Evolutionary conservation across 164 flowering plant species (phyloP).

Genomic region (Umbilicus rupestris): DNA sequence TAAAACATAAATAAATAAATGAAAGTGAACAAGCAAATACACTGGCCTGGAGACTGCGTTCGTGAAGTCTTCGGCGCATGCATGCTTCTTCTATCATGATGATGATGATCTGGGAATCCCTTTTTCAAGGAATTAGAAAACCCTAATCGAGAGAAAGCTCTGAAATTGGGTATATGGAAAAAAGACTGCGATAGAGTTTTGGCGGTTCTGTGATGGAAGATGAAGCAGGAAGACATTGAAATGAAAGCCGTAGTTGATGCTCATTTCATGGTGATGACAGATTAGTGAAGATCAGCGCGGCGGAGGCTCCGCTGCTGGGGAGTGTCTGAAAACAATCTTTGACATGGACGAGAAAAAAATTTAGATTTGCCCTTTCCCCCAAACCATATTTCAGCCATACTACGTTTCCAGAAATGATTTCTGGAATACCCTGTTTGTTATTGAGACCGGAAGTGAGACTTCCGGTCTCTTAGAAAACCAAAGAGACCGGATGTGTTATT

Average conservation of each 20-base stretch:
- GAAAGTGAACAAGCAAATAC: background rate
- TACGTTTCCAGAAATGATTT: too few relatives aligned
- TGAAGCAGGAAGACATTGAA: background rate
- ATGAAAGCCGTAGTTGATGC: background rate
- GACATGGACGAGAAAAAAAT: too few relatives aligned
- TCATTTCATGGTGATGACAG: conserved; percentile 5
- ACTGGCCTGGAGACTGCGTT: conserved; percentile 14
- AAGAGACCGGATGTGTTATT: too few relatives aligned
- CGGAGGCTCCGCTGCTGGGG: too few relatives aligned
- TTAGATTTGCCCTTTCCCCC: too few relatives aligned
- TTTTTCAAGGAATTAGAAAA: conserved; percentile 11
- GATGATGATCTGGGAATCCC: background rate
- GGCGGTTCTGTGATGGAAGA: background rate
- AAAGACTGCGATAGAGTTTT: conserved; percentile 12
- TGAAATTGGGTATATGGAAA: conserved; percentile 9
- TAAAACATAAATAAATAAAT: background rate
- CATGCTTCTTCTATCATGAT: background rate
- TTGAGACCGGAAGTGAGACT: too few relatives aligned
- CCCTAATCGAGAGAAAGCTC: conserved; percentile 21
- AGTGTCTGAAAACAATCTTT: too few relatives aligned
- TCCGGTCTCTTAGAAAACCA: too few relatives aligned
- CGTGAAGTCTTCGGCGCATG: background rate
- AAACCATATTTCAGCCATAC: too few relatives aligned
- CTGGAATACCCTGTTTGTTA: too few relatives aligned
- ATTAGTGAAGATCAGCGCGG: too few relatives aligned